Percentiles rank a stretch among this genome's conserved stretches.
Evolutionary conservation across 225 moss, liverwort and hornwort species (phyloP).

Genomic region (Pseudisothecium myosuroides): DNA sequence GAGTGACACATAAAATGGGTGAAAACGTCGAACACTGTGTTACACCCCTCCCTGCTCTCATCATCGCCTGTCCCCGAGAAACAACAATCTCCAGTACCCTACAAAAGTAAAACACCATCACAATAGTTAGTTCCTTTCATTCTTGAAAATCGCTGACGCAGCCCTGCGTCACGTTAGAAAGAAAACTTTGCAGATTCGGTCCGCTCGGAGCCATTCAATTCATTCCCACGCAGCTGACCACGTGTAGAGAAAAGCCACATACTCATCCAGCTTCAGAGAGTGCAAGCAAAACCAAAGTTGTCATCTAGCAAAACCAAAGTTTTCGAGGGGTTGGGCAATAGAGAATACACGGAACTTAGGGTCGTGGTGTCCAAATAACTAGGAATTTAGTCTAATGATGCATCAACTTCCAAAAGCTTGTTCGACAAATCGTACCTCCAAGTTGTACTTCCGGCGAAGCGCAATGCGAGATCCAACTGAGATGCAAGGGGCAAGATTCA

Average conservation of each 20-base stretch:
- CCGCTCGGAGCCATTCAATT: neutral
- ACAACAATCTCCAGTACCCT: constrained; percentile 18
- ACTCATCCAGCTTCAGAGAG: neutral
- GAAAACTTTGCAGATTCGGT: neutral
- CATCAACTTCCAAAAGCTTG: neutral
- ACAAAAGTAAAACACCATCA: neutral
- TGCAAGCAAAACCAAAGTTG: neutral
- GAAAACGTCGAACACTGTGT: constrained; percentile 43
- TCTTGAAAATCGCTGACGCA: neutral
- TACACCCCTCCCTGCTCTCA: constrained; percentile 47
- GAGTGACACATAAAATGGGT: constrained; percentile 61
- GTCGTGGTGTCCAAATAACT: neutral
- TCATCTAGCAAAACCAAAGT: neutral
- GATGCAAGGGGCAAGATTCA: constrained; percentile 64
- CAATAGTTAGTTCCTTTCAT: neutral
- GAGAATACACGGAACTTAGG: neutral
- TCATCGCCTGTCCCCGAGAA: constrained; percentile 29
- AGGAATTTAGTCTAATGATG: neutral
- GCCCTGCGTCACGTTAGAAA: neutral
- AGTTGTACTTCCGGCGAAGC: constrained; percentile 59
- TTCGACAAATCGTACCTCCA: constrained; percentile 36
- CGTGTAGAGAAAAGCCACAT: neutral
- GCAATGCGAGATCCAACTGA: constrained; percentile 66
- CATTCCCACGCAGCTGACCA: neutral
- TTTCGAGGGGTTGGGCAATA: neutral